phyloP scores from a whole-genome alignment of 352 stramenopile species.

The Blastocystis sp. region DNA sequence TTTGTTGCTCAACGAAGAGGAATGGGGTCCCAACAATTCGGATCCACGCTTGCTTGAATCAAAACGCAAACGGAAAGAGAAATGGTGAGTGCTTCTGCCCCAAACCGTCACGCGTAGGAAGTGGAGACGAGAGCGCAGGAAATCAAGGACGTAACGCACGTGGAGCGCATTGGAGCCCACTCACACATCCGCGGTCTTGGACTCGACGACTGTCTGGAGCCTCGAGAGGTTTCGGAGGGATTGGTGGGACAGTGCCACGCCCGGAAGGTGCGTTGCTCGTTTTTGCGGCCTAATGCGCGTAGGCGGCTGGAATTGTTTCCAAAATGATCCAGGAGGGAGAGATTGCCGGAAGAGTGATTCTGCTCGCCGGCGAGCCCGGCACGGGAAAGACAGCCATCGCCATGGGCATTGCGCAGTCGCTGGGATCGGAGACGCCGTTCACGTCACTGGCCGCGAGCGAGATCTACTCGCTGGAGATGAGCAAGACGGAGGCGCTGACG shows the following conservation, averaged over 20 bases:
- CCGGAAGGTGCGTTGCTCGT: conserved; percentile 75
- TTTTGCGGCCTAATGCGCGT: conserved; percentile 3
- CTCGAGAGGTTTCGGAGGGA: conserved; percentile 85
- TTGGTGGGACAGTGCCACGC: conserved; percentile 93
- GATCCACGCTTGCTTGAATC: too few species aligned
- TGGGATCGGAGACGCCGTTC: conserved; percentile 96
- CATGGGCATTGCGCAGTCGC: conserved; percentile 92
- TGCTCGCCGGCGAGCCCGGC: conserved; percentile 90
- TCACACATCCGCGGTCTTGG: conserved; percentile 96
- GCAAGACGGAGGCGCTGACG: conserved; percentile 97
- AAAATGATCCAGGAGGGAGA: conserved; percentile 98
- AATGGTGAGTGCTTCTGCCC: too few species aligned
- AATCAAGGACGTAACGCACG: conserved; percentile 92
- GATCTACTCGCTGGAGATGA: conserved; percentile 98
- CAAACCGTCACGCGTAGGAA: conserved; percentile 34
- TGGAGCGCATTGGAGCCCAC: conserved; percentile 95
- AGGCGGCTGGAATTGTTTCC: conserved; percentile 87
- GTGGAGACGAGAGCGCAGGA: conserved; percentile 74
- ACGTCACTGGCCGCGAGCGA: conserved; percentile 95
- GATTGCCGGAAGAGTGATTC: conserved; percentile 90
- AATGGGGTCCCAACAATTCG: too few species aligned
- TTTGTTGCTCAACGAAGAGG: too few species aligned
- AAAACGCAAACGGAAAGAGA: too few species aligned
- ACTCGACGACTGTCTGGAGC: conserved; percentile 92
- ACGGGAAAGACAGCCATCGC: conserved; percentile 93